Base-by-base conservation (phyloP, 2,329 filamentous ascomycete genomes). In the Fusarium pseudoanthophilum region DNA sequence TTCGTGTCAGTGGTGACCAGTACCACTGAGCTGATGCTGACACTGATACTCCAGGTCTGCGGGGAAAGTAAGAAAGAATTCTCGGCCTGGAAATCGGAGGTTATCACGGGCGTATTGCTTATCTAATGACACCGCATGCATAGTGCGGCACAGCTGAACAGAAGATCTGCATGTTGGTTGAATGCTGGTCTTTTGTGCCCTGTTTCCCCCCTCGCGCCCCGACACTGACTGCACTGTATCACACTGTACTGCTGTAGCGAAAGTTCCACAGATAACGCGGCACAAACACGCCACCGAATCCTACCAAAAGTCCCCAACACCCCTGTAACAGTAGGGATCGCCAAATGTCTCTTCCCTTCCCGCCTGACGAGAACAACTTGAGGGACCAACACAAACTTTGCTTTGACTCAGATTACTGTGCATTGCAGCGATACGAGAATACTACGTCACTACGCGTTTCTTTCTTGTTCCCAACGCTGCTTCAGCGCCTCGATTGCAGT, bases 61-160 rank as follows among this genome's bases (percentile, higher is more conserved):
- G 18, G 39, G 39, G 13, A 21, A 57, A 13, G 26, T 7, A n/a
- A 34, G 5, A 45, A 18, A n/a, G 30, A 13, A 45, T 14, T 57
- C 8, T 20, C 7, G 28, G 4, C 21, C 16, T 32, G 16, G 9
- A 10, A 20, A 15, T 39, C 7, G 15, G 37, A 16, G 36, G 13
- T 40, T 40, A 30, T 32, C 37, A 32, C 26, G 20, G 28, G 21
- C 9, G 16, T 28, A 34, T 42, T 24, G 37, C 45, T 57, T 46
- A 46, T 57, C 55, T 46, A 57, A 7, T 36, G 55, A 24, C 39
- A 2, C 18, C 26, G 55, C 39, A 57, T 57, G 55, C 30, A 34
- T 57, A 10, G 39, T 57, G 55, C 39, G 55, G 55, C 55, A 36
- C 55, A 42, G 55, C 53, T 34, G 53, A 10, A 45, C 10, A n/a